phyloP scores from a whole-genome alignment of 2,329 filamentous ascomycete species.

The Aspergillus cejpii region DNA sequence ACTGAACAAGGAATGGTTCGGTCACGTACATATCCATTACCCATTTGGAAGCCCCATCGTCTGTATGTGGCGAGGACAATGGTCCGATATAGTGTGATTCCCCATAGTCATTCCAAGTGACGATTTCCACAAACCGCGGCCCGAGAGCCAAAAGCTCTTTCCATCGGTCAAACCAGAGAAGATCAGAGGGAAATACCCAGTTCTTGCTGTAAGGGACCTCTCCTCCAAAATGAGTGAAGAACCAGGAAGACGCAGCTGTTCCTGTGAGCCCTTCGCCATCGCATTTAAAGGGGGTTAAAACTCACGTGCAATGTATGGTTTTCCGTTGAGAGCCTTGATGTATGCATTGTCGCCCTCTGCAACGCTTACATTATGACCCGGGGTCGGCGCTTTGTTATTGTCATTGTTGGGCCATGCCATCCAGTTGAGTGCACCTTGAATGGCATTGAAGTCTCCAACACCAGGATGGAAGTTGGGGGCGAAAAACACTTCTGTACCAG shows the following conservation, averaged over 20 bases:
- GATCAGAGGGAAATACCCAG: conserved; percentile 45
- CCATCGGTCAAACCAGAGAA: conserved; percentile 43
- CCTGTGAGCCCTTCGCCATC: too few species aligned
- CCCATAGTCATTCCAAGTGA: conserved; percentile 49
- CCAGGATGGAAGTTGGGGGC: conserved; percentile 48
- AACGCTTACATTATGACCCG: conserved; percentile 38
- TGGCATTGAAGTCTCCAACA: conserved; percentile 30
- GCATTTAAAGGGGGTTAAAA: conserved; percentile 5
- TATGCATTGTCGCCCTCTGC: conserved; percentile 34
- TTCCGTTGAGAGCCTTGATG: conserved; percentile 29
- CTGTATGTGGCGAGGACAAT: conserved; percentile 36
- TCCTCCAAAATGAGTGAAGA: conserved; percentile 46
- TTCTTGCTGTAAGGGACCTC: conserved; percentile 47
- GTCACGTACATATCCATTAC: conserved; percentile 43
- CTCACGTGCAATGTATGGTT: conserved; percentile 47
- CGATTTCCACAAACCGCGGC: conserved; percentile 46
- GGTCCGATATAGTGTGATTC: conserved; percentile 52
- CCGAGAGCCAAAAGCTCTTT: conserved; percentile 39
- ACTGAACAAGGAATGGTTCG: neutral
- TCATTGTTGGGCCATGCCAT: conserved; percentile 41
- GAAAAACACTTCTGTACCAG: conserved; percentile 44
- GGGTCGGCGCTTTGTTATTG: conserved; percentile 46
- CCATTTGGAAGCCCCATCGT: conserved; percentile 45
- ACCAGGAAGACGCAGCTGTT: conserved; percentile 45
- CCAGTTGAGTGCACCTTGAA: conserved; percentile 44